phyloP scores from a whole-genome alignment of 2,329 filamentous ascomycete genomes.

The Exserohilum rostratum region DNA sequence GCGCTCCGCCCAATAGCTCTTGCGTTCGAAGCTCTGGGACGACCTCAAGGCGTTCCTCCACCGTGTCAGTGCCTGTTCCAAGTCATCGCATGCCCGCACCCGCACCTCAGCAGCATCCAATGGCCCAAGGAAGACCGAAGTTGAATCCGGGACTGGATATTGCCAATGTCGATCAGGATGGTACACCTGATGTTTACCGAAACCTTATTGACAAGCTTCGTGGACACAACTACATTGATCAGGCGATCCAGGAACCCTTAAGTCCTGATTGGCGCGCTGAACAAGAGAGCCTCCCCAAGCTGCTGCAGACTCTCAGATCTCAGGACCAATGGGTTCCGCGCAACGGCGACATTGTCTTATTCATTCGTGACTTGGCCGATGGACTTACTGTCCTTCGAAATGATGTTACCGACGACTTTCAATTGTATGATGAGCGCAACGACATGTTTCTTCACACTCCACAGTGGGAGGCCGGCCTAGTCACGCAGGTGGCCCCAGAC shows the following conservation, averaged over 20 bases:
- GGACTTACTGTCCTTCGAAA: slow-evolving; percentile 42
- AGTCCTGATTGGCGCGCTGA: slow-evolving; percentile 65
- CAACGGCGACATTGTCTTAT: slow-evolving; percentile 63
- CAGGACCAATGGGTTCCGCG: slow-evolving; percentile 61
- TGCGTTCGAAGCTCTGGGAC: slow-evolving; percentile 10
- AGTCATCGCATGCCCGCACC: not conserved
- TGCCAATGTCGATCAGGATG: slow-evolving; percentile 56
- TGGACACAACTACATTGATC: slow-evolving; percentile 49
- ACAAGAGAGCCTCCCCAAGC: slow-evolving; percentile 49
- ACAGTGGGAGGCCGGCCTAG: slow-evolving; percentile 63
- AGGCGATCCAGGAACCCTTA: slow-evolving; percentile 55
- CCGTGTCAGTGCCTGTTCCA: not conserved
- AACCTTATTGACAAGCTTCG: slow-evolving; percentile 57
- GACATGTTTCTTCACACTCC: slow-evolving; percentile 49
- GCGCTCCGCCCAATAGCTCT: slow-evolving; percentile 12
- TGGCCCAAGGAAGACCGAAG: slow-evolving; percentile 24
- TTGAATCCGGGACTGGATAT: slow-evolving; percentile 26
- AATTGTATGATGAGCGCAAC: slow-evolving; percentile 26
- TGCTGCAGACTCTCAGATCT: slow-evolving; percentile 51
- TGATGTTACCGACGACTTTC: slow-evolving; percentile 24
- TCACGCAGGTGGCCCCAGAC: slow-evolving; percentile 59
- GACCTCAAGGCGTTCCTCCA: slow-evolving; percentile 6
- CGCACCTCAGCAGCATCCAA: not conserved
- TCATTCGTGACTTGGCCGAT: slow-evolving; percentile 46
- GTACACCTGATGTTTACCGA: slow-evolving; percentile 61